Evolutionary conservation across 176 grass and related monocot species (phyloP).

Genomic region (Carex littledalei): DNA sequence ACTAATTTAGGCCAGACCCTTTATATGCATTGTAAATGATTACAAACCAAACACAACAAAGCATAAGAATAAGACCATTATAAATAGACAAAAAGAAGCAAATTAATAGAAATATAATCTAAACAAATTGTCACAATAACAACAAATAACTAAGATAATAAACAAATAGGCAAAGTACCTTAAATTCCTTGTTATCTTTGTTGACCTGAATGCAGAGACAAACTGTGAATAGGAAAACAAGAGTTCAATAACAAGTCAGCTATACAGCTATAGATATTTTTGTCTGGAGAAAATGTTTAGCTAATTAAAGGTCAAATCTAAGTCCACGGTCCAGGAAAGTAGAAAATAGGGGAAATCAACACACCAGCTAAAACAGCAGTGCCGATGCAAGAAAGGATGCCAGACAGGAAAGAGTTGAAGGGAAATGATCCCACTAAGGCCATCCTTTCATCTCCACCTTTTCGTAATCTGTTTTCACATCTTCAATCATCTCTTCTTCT

Average conservation of each 20-base stretch:
- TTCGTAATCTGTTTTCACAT: too few relatives aligned
- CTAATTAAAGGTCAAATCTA: neutral
- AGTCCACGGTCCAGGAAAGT: neutral
- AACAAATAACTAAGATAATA: neutral
- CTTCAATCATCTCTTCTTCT: too few relatives aligned
- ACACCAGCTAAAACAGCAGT: slow-evolving; percentile 76
- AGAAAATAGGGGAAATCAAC: neutral
- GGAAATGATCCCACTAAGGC: slow-evolving; percentile 86
- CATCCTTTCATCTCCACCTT: too few relatives aligned
- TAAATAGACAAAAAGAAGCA: neutral
- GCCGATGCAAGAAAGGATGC: slow-evolving; percentile 74
- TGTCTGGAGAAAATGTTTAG: neutral
- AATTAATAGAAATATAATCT: neutral
- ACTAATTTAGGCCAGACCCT: neutral
- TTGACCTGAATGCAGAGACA: slow-evolving; percentile 17
- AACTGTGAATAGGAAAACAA: neutral
- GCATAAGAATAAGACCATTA: neutral
- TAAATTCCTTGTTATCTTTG: slow-evolving; percentile 16
- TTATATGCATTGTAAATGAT: neutral
- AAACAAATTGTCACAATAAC: neutral
- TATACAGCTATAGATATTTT: neutral
- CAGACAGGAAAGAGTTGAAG: slow-evolving; percentile 67
- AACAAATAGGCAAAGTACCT: neutral
- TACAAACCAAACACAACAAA: neutral
- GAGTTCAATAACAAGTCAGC: neutral